Evolutionary conservation across 106 monocot species (phyloP).

Genomic region (Dendrobium huoshanense): DNA sequence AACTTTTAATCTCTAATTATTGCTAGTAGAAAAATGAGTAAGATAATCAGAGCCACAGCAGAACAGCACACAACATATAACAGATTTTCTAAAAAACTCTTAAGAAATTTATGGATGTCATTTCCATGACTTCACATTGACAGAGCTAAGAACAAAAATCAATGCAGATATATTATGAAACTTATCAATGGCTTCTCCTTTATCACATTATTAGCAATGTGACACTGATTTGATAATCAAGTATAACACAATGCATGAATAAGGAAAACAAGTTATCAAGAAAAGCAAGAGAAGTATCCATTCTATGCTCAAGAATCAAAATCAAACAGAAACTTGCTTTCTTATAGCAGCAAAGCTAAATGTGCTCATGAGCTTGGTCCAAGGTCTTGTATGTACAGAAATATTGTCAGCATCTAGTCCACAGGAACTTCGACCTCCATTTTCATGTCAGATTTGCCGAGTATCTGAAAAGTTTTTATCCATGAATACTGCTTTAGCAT

Average conservation of each 20-base stretch:
- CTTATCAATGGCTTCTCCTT: not conserved
- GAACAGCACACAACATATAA: too few relatives aligned
- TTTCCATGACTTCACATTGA: not conserved
- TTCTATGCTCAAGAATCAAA: not conserved
- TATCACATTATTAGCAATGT: not conserved
- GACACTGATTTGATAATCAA: not conserved
- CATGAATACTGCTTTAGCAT: not conserved
- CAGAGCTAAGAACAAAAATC: not conserved
- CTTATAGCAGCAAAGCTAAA: not conserved
- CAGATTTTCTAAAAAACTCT: not conserved
- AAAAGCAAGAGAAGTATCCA: not conserved
- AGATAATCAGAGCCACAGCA: too few relatives aligned
- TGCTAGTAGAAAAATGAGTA: too few relatives aligned
- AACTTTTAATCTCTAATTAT: too few relatives aligned
- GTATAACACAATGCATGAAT: not conserved
- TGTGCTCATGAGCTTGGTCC: not conserved
- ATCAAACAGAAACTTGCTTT: not conserved
- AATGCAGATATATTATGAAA: not conserved
- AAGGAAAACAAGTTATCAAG: too few relatives aligned
- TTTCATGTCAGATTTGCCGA: conserved; percentile 34
- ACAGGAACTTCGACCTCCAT: conserved; percentile 57
- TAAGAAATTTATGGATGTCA: not conserved
- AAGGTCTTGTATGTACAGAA: not conserved
- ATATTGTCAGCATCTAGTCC: conserved; percentile 18
- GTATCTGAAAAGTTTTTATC: conserved; percentile 26